These are phyloP conservation scores for Fonsecaea multimorphosa DNA, from an alignment of 2,329 filamentous ascomycete species.

Conservation along the genomic window DNA sequence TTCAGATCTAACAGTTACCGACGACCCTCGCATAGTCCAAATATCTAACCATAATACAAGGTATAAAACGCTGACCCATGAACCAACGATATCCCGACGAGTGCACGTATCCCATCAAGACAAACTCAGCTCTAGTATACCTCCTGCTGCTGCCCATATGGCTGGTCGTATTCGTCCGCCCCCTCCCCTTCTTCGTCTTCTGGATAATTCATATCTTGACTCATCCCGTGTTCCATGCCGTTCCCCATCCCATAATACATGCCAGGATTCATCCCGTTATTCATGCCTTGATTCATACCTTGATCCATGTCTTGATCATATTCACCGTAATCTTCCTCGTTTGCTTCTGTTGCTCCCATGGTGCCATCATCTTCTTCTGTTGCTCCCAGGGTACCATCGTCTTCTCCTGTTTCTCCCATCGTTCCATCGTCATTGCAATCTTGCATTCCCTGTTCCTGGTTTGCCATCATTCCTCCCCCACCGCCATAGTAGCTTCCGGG, in stretches of 20 bases:
- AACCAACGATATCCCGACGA: not conserved
- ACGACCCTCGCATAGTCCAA: not conserved
- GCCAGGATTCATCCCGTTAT: too few species aligned
- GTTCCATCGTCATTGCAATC: not conserved
- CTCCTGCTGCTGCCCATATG: not conserved
- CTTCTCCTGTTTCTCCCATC: not conserved
- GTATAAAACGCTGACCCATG: not conserved
- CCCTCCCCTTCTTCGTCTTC: not conserved
- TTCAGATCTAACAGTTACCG: not conserved
- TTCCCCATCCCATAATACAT: too few species aligned
- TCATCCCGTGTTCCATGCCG: too few species aligned
- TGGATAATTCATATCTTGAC: too few species aligned
- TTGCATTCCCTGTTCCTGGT: too few species aligned
- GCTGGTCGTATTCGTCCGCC: not conserved
- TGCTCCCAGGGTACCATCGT: too few species aligned
- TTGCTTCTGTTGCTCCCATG: too few species aligned
- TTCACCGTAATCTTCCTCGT: too few species aligned
- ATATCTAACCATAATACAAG: not conserved
- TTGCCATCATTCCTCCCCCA: too few species aligned
- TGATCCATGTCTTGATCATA: too few species aligned
- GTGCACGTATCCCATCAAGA: not conserved
- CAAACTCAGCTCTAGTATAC: not conserved
- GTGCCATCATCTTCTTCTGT: not conserved
- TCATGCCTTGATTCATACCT: too few species aligned
- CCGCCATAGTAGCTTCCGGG: too few species aligned